These are phyloP conservation scores for Mycena alexandri DNA, from an alignment of 768 basidiomycete genomes.

Conservation along the genomic window DNA sequence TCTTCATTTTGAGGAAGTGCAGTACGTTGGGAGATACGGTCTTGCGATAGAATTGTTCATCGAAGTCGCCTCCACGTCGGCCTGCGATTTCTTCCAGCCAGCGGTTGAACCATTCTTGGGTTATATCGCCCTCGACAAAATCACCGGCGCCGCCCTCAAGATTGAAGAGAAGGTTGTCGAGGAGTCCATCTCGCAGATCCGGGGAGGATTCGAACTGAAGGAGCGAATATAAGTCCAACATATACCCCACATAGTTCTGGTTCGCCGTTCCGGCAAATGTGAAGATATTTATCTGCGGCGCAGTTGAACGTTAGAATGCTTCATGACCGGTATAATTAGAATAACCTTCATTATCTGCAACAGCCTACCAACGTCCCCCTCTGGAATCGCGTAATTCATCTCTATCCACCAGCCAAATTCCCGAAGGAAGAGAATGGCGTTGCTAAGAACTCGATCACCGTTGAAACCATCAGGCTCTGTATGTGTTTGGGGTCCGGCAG, in stretches of 20 bases:
- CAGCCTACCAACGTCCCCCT: constrained; percentile 47
- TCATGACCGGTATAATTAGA: constrained; percentile 36
- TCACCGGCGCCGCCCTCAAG: neutral
- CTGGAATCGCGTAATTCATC: constrained; percentile 41
- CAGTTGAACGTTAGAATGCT: neutral
- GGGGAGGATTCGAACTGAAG: no score
- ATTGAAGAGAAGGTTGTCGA: no score
- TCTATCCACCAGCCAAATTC: constrained; percentile 42
- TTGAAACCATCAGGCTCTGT: constrained; percentile 27
- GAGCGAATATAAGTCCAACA: constrained; percentile 42
- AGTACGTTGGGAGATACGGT: constrained; percentile 42
- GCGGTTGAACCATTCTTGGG: neutral
- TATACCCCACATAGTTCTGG: constrained; percentile 39
- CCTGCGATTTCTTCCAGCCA: neutral
- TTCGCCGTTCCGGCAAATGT: constrained; percentile 37
- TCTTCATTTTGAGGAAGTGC: constrained; percentile 40
- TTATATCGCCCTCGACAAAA: neutral
- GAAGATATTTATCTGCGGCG: constrained; percentile 5
- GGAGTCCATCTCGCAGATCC: no score
- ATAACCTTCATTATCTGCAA: neutral
- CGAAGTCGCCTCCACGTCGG: constrained; percentile 35
- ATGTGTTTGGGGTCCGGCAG: neutral
- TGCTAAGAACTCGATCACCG: constrained; percentile 42
- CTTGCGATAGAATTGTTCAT: constrained; percentile 37
- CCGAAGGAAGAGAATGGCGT: constrained; percentile 39